Percentiles rank a stretch among this genome's conserved stretches.
phyloP scores from a whole-genome alignment of 345 rosid genomes.

The Corchorus olitorius region DNA sequence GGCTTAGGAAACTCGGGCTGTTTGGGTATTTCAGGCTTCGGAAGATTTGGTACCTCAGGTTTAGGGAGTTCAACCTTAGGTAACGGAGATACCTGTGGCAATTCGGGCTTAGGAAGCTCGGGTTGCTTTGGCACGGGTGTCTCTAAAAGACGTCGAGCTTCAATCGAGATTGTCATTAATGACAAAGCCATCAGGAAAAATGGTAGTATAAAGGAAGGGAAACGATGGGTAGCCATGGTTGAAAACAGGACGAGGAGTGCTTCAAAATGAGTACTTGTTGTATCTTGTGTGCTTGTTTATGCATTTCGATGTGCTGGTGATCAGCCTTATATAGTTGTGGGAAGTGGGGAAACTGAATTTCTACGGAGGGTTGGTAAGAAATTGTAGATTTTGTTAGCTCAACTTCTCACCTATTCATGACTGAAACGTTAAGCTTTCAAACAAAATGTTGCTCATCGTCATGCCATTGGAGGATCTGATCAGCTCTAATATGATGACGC shows the following conservation, averaged over 20 bases:
- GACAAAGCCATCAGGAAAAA: background rate
- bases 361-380: background rate
- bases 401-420: constrained; percentile 5
- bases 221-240: background rate
- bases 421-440: background rate
- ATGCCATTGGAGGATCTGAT: background rate
- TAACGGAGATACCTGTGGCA: background rate
- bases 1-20: background rate
- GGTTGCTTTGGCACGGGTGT: background rate
- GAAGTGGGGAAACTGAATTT: background rate
- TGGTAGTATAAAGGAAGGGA: background rate
- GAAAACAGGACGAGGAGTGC: background rate
- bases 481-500: background rate
- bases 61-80: background rate
- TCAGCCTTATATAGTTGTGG: constrained; percentile 7
- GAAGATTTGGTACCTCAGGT: background rate
- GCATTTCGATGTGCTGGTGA: background rate
- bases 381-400: constrained; percentile 8
- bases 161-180: background rate
- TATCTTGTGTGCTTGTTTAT: background rate
- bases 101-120: constrained; percentile 21
- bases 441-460: background rate
- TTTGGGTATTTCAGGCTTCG: background rate
- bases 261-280: background rate
- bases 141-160: constrained; percentile 1